Conservation (phyloP, 345 rosid genomes). For the Acer campestre region DNA sequence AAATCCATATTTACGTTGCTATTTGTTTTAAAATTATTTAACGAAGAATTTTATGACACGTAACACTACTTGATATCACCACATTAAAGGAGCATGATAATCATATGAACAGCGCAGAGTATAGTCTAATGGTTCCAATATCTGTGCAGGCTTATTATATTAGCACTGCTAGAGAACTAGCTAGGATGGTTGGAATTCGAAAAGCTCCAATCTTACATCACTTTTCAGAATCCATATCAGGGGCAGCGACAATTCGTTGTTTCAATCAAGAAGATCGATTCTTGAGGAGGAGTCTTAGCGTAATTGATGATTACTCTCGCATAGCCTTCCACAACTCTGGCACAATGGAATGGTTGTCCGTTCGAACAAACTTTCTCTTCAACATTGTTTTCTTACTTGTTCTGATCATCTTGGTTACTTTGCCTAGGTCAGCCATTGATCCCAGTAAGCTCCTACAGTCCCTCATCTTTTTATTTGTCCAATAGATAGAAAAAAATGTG, state of each 20-base stretch:
- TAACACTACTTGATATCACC: too few species aligned
- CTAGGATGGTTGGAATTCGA: constrained; percentile 76
- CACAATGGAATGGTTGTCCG: constrained; percentile 86
- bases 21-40: too few species aligned
- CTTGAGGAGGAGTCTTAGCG: constrained; percentile 41
- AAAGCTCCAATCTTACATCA: constrained; percentile 87
- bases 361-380: constrained; percentile 82
- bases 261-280: constrained; percentile 73
- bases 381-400: constrained; percentile 78
- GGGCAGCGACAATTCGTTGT: constrained; percentile 73
- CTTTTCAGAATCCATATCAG: constrained; percentile 78
- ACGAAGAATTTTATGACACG: too few species aligned
- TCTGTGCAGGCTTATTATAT: constrained; percentile 75
- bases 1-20: not conserved
- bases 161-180: constrained; percentile 83
- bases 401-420: constrained; percentile 65
- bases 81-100: too few species aligned
- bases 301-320: constrained; percentile 64
- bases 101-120: too few species aligned
- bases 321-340: constrained; percentile 67
- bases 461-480: not conserved
- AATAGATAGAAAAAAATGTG: not conserved
- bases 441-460: constrained; percentile 56
- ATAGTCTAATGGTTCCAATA: not conserved
- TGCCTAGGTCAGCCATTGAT: constrained; percentile 64